phyloP scores from a whole-genome alignment of 805 yeast species.

The Kregervanrija pseudodelftensis region DNA sequence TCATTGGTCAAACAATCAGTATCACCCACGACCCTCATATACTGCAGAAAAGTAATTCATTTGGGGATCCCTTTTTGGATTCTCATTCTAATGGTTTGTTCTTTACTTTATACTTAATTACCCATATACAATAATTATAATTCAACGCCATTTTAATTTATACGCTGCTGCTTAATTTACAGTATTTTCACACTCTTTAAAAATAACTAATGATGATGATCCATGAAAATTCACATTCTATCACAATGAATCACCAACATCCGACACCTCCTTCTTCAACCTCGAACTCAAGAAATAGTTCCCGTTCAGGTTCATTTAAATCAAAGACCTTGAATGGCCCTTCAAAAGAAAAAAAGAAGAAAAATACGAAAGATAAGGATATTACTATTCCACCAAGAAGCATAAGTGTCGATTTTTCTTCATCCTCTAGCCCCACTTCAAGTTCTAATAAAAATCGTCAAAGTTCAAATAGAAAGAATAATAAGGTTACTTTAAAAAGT shows the following conservation, averaged over 20 bases:
- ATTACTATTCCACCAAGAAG: slow-evolving; percentile 25
- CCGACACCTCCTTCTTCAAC: no score
- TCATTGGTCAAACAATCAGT: no score
- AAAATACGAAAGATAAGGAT: slow-evolving; percentile 10
- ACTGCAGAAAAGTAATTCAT: no score
- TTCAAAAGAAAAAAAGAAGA: slow-evolving; percentile 33
- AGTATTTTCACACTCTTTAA: background rate
- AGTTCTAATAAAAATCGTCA: slow-evolving; percentile 4
- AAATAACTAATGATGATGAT: slow-evolving; percentile 12
- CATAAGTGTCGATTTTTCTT: slow-evolving; percentile 15
- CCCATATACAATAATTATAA: no score
- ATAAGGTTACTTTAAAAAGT: slow-evolving; percentile 12
- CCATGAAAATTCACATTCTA: slow-evolving; percentile 16
- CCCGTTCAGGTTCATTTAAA: background rate
- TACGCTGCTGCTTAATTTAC: no score
- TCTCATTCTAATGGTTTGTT: no score
- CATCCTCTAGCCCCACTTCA: background rate
- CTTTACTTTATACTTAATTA: no score
- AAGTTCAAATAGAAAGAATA: slow-evolving; percentile 8
- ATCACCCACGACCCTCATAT: no score
- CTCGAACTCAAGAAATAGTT: background rate
- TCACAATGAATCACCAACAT: slow-evolving; percentile 12
- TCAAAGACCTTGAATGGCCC: slow-evolving; percentile 28
- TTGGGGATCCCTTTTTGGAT: no score
- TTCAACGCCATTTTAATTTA: no score